Base-by-base conservation (phyloP, 768 basidiomycete species). In the Amanita jacksonii region DNA sequence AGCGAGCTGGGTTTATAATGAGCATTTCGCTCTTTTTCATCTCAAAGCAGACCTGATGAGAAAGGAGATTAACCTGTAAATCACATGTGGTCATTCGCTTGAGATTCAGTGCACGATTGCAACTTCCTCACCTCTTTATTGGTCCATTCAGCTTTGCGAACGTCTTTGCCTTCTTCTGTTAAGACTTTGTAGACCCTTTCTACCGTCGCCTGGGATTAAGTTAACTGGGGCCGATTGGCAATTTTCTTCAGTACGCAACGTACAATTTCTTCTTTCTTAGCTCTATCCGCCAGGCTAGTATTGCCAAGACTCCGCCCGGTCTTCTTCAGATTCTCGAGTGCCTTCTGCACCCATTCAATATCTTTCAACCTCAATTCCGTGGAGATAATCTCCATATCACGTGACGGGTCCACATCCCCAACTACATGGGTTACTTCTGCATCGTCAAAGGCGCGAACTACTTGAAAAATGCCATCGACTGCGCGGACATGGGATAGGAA, bases 391-490 rank as follows among this genome's bases (percentile, higher is more conserved):
- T 86, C 80, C 93, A 98, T 97, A 65, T 99, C 96, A 47, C 96
- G 84, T 30, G 86, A 50, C 8, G 96, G 96, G 63, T 98, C 74
- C 46, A 99, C 92, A 54, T 98, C 96, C 34, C 96, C 96, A 66
- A 98, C 96, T 50, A 98, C 94, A 63, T 99, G 96, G 53, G 85
- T 98, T 60, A 99, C 92, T 55, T 99, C 96, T n/a, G 92, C 85
- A 56, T 99, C 96, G 57, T 98, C 96, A 60, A 99, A 99, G 4
- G 94, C 92, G 41, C 96, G 87, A 45, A 98, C 81, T 50, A 97
- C 83, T 61, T 98, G 96, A 73, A 98, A 99, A 57, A 99, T 99
- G 55, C 96, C 96, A 59, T 99, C 96, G 49, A 98, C 94, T 8
- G 96, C 89, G 46, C 96, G 85, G 33, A 99, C 93, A 60, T 98